Evolutionary conservation across 1,284 basidiomycete genomes (phyloP), one percentile per base, ranked within the genome.

Genomic region (Singerocomus inundabilis): DNA sequence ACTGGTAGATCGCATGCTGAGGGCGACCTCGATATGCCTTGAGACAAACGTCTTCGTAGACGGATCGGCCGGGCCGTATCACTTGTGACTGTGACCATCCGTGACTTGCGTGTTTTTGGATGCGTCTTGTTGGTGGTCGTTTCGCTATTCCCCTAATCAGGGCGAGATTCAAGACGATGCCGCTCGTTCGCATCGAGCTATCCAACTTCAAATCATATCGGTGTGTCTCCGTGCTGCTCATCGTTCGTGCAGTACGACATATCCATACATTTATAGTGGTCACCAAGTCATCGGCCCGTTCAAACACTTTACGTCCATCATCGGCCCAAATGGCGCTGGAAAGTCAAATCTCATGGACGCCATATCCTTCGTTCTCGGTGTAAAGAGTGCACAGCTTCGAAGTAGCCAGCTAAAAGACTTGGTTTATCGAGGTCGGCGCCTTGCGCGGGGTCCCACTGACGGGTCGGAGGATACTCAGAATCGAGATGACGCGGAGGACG

Each of bases 321-420:
- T 98, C 61, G 97, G 97, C 24, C 96, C 97, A 38, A 99, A 99
- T 86, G 97, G 97, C 51, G 94, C 95, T 4, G 97, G 97, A 57
- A 99, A 99, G 70, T 96, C 93, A 31, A 99, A 99, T 69, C 82
- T 99, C 55, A 99, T 99, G 97, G 97, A 99, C 69, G 97, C 97
- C 49, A 98, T 99, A 59, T 99, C 97, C 3, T 99, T 99, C 67
- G 97, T 99, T 6, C 84, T 99, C 9, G 96, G 97, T 29, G 90
- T 99, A 41, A 93, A 95, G 73, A 93, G 91, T 49, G 88, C 88
- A 1, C 93, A 98, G 60, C 79, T 99, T 21, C 82, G 97, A 39
- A 93, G 91, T 60, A 92, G 91, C 44, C 94, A 98, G 62, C 78
- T 99, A 30, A 93, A 90, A 61, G 97, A 99, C 68, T 78, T 99